A percentile compares a stretch with the other conserved stretches of the same genome.
phyloP scores from a whole-genome alignment of 2,329 filamentous ascomycete genomes.

The Ophiocordyceps unilateralis region DNA sequence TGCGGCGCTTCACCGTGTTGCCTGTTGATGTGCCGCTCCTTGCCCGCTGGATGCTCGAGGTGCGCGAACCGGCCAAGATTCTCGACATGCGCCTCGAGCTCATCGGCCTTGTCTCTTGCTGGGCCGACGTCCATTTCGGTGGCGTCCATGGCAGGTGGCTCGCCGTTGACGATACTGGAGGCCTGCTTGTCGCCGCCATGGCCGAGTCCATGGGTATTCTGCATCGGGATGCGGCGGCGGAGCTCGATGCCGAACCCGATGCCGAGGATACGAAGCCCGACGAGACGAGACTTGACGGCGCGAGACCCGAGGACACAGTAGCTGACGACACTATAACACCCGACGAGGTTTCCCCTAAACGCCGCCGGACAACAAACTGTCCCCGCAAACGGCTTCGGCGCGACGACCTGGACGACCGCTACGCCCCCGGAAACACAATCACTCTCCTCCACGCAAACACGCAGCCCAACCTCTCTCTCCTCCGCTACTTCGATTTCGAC shows the following conservation, averaged over 20 bases:
- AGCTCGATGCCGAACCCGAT: constrained; percentile 4
- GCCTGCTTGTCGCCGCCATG: constrained; percentile 64
- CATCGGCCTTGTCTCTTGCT: constrained; percentile 66
- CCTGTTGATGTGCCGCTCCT: constrained; percentile 67
- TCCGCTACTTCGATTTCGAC: constrained; percentile 85
- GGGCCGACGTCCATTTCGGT: constrained; percentile 69
- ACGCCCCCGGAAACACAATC: constrained; percentile 54
- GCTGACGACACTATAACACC: not conserved
- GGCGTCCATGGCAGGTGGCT: constrained; percentile 45
- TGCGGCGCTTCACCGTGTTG: constrained; percentile 70
- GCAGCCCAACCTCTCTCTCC: constrained; percentile 71
- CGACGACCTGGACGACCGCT: constrained; percentile 45
- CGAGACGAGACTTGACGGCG: not conserved
- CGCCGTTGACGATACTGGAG: constrained; percentile 74
- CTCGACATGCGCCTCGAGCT: constrained; percentile 78
- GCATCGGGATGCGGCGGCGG: constrained; percentile 24
- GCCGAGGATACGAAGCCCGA: not conserved
- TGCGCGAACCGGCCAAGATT: constrained; percentile 65
- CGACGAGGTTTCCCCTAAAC: not conserved
- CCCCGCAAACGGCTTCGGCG: constrained; percentile 13
- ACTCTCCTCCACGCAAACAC: constrained; percentile 68
- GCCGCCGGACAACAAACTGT: constrained; percentile 6
- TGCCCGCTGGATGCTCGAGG: constrained; percentile 59
- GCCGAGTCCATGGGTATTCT: constrained; percentile 81
- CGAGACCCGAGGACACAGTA: not conserved